These are phyloP conservation scores for Cladophialophora immunda DNA, from an alignment of 2,329 filamentous ascomycete species.

Conservation along the genomic window DNA sequence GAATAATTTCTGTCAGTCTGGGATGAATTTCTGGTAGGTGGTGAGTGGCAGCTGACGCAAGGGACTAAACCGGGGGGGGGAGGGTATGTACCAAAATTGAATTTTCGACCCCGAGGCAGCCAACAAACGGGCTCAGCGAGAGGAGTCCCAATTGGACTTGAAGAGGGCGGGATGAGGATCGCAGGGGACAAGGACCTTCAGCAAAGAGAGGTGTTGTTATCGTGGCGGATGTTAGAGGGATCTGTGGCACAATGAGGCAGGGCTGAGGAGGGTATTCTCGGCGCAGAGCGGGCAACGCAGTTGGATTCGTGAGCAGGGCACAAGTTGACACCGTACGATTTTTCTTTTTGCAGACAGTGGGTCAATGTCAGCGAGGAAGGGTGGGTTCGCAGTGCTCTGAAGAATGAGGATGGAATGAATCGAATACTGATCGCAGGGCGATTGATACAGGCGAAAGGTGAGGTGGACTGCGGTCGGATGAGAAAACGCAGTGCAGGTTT, in stretches of 20 bases:
- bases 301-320: conserved; percentile 15
- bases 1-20: conserved; percentile 21
- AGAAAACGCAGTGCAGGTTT: conserved; percentile 16
- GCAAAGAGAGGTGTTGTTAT: conserved; percentile 30
- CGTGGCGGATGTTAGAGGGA: conserved; percentile 27
- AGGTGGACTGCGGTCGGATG: conserved; percentile 14
- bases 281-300: conserved; percentile 30
- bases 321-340: conserved; percentile 20
- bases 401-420: conserved; percentile 6
- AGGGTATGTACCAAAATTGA: conserved; percentile 31
- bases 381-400: not conserved
- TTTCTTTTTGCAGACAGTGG: conserved; percentile 3
- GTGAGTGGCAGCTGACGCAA: conserved; percentile 32
- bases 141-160: conserved; percentile 16
- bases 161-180: conserved; percentile 7
- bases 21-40: conserved; percentile 22
- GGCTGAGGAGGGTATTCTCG: conserved; percentile 35
- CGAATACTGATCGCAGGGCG: conserved; percentile 22
- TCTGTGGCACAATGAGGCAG: conserved; percentile 30
- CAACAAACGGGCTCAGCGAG: conserved; percentile 32
- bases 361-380: not conserved
- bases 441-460: conserved; percentile 16
- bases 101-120: conserved; percentile 22
- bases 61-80: conserved; percentile 17
- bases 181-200: conserved; percentile 19